phyloP scores from a whole-genome alignment of 352 stramenopile species.

The Phytophthora podocarpi region DNA sequence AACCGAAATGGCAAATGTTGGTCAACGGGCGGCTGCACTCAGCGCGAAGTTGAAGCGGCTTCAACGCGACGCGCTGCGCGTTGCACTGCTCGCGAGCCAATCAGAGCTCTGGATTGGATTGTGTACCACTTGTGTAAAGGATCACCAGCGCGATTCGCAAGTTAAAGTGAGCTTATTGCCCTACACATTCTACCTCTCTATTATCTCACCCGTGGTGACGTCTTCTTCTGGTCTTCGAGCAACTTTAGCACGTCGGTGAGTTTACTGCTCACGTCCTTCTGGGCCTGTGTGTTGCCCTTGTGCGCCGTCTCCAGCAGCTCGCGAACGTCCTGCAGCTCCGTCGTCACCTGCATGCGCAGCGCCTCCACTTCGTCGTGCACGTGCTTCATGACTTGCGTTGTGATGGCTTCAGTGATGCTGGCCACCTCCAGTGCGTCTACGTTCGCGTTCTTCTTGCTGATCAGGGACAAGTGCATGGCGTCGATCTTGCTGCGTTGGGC shows the following conservation, averaged over 20 bases:
- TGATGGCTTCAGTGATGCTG: slow-evolving; percentile 35
- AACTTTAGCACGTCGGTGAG: slow-evolving; percentile 32
- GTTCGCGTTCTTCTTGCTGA: slow-evolving; percentile 15
- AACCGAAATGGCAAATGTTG: slow-evolving; percentile 36
- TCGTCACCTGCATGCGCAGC: slow-evolving; percentile 39
- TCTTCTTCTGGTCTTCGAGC: slow-evolving; percentile 12
- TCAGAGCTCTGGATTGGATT: neutral
- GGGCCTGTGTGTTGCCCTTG: slow-evolving; percentile 11
- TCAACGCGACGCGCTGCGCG: neutral
- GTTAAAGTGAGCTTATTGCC: slow-evolving; percentile 28
- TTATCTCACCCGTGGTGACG: slow-evolving; percentile 5
- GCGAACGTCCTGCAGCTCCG: slow-evolving; percentile 35
- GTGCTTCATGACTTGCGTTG: slow-evolving; percentile 38
- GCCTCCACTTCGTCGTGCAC: slow-evolving; percentile 38
- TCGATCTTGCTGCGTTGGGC: slow-evolving; percentile 30
- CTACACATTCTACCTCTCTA: slow-evolving; percentile 4
- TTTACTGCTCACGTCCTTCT: slow-evolving; percentile 30
- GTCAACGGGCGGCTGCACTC: too few relatives aligned
- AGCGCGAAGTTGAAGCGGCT: slow-evolving; percentile 17
- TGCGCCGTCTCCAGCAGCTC: slow-evolving; percentile 33
- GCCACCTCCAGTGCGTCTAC: slow-evolving; percentile 19
- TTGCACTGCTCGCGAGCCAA: slow-evolving; percentile 1
- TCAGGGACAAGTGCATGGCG: slow-evolving; percentile 25
- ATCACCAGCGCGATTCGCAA: slow-evolving; percentile 8
- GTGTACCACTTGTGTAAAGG: slow-evolving; percentile 5